Percentiles rank a stretch among this genome's conserved stretches.
Conservation (phyloP, 2,329 filamentous ascomycete genomes). For the Furcasterigmium sp. region DNA sequence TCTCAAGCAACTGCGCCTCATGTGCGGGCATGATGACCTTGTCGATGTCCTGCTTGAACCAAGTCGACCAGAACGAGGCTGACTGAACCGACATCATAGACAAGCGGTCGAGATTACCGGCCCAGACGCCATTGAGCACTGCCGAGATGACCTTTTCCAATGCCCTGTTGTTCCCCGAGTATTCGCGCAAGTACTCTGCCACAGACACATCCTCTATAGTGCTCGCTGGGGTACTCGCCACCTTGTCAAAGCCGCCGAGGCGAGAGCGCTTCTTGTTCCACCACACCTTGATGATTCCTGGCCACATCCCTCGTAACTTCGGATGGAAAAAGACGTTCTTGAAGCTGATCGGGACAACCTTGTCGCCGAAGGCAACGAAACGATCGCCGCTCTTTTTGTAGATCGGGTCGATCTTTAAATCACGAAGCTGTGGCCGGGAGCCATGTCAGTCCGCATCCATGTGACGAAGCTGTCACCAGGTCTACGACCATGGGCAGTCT, state of each 20-base stretch:
- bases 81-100: slow-evolving; percentile 59
- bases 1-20: neutral
- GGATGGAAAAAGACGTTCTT: slow-evolving; percentile 43
- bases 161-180: slow-evolving; percentile 46
- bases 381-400: slow-evolving; percentile 47
- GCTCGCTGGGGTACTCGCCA: too few relatives aligned
- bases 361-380: slow-evolving; percentile 86
- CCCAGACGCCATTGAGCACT: slow-evolving; percentile 82
- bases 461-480: slow-evolving; percentile 27
- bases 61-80: slow-evolving; percentile 41
- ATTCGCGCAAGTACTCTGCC: slow-evolving; percentile 56
- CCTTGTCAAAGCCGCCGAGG: slow-evolving; percentile 1
- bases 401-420: slow-evolving; percentile 43
- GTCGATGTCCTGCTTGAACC: slow-evolving; percentile 10
- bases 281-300: slow-evolving; percentile 2
- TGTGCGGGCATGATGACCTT: slow-evolving; percentile 3
- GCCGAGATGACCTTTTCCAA: slow-evolving; percentile 73
- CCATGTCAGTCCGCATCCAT: slow-evolving; percentile 1
- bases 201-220: slow-evolving; percentile 79
- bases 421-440: slow-evolving; percentile 1
- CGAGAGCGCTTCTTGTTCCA: slow-evolving; percentile 1
- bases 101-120: slow-evolving; percentile 77
- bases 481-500: too few relatives aligned
- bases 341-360: slow-evolving; percentile 25
- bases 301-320: slow-evolving; percentile 39